Evolutionary conservation across 192 early-diverging fungal genomes (phyloP).

Genomic region (Backusella morwellensis): DNA sequence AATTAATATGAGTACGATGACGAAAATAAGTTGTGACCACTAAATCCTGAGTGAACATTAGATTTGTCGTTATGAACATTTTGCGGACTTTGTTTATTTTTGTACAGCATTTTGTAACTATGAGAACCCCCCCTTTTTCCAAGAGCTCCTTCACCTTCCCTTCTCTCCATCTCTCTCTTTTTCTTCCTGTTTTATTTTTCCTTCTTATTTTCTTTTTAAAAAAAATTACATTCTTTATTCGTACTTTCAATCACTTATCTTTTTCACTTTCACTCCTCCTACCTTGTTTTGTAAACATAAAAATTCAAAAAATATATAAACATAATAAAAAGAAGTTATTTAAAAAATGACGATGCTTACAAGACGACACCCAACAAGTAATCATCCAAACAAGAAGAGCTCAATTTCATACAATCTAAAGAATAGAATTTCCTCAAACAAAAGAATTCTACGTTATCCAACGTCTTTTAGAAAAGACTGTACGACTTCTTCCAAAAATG

Average conservation of each 20-base stretch:
- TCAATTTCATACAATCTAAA: neutral
- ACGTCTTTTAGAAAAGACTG: neutral
- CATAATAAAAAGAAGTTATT: neutral
- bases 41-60: no score
- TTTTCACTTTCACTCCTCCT: neutral
- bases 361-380: neutral
- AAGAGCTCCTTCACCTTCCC: neutral
- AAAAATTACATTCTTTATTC: no score
- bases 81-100: neutral
- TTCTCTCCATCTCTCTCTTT: neutral
- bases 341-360: neutral
- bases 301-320: neutral
- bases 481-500: neutral
- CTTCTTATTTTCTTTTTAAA: neutral
- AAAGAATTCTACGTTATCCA: neutral
- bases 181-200: neutral
- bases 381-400: neutral
- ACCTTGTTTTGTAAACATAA: neutral
- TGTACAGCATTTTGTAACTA: neutral
- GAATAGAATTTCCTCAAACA: neutral
- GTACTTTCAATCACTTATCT: neutral
- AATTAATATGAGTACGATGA: no score
- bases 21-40: no score
- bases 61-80: no score
- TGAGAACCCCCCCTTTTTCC: neutral